Evolutionary conservation across 148 eudicot genomes (phyloP).

Genomic region (Chenopodium suecicum): DNA sequence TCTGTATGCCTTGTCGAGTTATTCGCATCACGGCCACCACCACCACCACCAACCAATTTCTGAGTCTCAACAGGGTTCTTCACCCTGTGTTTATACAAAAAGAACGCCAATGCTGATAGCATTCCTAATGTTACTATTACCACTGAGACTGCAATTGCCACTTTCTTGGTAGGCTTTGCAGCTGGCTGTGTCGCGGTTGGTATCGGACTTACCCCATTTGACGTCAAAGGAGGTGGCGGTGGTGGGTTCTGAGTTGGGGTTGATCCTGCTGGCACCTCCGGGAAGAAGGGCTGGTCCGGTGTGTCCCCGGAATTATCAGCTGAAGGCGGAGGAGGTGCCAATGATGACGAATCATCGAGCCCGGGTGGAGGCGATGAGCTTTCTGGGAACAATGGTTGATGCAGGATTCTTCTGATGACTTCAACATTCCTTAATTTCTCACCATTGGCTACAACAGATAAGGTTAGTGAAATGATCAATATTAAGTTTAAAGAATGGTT

Average conservation of each 20-base stretch:
- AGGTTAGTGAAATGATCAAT: conserved; percentile 27
- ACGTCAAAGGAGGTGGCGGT: conserved; percentile 18
- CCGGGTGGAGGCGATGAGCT: conserved; percentile 55
- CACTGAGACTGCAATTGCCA: conserved; percentile 74
- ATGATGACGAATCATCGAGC: conserved; percentile 6
- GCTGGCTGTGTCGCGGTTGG: conserved; percentile 49
- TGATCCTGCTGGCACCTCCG: conserved; percentile 61
- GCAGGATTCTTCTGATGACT: conserved; percentile 61
- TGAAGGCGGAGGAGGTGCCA: conserved; percentile 39
- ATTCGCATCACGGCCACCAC: not conserved
- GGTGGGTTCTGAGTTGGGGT: conserved; percentile 33
- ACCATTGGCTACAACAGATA: conserved; percentile 16
- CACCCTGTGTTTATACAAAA: conserved; percentile 55
- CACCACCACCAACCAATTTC: conserved; percentile 55
- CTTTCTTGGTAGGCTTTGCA: conserved; percentile 60
- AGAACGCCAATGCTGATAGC: conserved; percentile 78
- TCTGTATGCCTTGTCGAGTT: conserved; percentile 39
- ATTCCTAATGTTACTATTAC: conserved; percentile 75
- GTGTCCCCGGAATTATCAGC: conserved; percentile 29
- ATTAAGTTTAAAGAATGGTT: conserved; percentile 5
- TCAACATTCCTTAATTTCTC: conserved; percentile 10
- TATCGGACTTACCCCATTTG: conserved; percentile 37
- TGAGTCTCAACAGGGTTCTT: conserved; percentile 45
- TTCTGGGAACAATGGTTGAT: conserved; percentile 70
- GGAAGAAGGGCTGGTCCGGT: conserved; percentile 84